A percentile compares a stretch with the other conserved stretches of the same genome.
Conservation (phyloP, 2,329 filamentous ascomycete species). For the Talaromyces sp. region DNA sequence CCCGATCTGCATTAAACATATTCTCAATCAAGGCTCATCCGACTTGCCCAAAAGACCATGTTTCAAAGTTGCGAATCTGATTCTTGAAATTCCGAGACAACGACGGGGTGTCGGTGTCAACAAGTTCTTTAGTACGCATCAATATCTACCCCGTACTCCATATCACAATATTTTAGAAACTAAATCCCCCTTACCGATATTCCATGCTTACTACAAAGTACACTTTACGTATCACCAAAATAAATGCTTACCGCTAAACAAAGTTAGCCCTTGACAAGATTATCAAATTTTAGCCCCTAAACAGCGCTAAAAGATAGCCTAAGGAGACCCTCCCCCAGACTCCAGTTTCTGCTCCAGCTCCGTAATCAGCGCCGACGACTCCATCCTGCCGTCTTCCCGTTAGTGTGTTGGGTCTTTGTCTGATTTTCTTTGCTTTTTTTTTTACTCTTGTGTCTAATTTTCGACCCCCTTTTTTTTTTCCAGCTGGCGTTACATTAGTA, state of each 20-base stretch:
- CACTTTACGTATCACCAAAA: not conserved
- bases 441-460: too few species aligned
- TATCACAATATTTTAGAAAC: not conserved
- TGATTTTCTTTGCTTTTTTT: constrained; percentile 10
- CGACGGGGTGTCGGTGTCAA: not conserved
- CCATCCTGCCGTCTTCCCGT: constrained; percentile 6
- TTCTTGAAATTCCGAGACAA: not conserved
- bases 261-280: not conserved
- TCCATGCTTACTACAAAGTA: not conserved
- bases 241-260: not conserved
- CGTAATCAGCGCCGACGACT: constrained; percentile 8
- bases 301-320: not conserved
- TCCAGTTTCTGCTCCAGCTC: constrained; percentile 11
- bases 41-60: not conserved
- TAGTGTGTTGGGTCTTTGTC: not conserved
- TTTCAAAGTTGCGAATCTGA: not conserved
- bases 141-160: not conserved
- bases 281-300: not conserved
- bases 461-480: not conserved
- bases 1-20: constrained; percentile 5
- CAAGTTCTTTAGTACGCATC: not conserved
- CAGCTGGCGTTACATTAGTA: not conserved
- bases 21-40: not conserved
- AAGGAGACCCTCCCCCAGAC: constrained; percentile 16
- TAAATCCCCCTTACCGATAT: constrained; percentile 8